Conservation (phyloP, 139 green algal species). For the Edaphochlamys debaryana region DNA sequence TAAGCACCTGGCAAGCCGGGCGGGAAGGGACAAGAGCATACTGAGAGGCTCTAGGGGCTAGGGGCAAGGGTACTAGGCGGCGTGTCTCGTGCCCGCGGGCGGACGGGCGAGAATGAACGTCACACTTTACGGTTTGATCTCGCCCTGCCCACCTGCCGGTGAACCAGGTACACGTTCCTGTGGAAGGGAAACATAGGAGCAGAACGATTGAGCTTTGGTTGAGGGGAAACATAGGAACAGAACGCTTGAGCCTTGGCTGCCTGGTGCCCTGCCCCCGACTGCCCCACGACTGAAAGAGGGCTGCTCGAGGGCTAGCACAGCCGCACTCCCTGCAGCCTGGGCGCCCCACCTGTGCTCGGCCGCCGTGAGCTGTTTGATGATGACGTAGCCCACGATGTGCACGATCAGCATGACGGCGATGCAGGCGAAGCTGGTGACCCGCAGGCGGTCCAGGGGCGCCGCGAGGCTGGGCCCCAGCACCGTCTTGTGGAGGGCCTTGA, state of each 20-base stretch:
- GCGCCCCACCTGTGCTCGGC: not conserved
- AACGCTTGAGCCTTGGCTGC: too few species aligned
- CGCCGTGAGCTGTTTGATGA: not conserved
- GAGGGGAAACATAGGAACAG: too few species aligned
- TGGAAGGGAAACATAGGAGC: not conserved
- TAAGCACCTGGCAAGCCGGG: too few species aligned
- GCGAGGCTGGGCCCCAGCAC: constrained; percentile 18
- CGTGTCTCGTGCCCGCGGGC: too few species aligned
- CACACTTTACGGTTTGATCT: too few species aligned
- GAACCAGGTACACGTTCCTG: constrained; percentile 17
- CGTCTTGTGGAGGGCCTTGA: constrained; percentile 24
- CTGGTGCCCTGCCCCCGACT: too few species aligned
- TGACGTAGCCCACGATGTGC: constrained; percentile 20
- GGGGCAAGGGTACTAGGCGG: too few species aligned
- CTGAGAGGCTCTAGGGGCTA: too few species aligned
- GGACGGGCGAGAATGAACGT: too few species aligned
- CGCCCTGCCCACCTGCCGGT: constrained; percentile 17
- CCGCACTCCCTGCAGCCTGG: not conserved
- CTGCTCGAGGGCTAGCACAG: not conserved
- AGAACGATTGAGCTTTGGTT: too few species aligned
- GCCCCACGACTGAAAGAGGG: too few species aligned
- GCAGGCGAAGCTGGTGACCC: not conserved
- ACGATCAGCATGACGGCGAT: constrained; percentile 12
- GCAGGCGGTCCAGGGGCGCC: not conserved
- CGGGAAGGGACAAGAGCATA: too few species aligned